Percentiles rank a stretch among this genome's conserved stretches.
phyloP scores from a whole-genome alignment of 768 basidiomycete genomes.

The Daedaleopsis nitida region DNA sequence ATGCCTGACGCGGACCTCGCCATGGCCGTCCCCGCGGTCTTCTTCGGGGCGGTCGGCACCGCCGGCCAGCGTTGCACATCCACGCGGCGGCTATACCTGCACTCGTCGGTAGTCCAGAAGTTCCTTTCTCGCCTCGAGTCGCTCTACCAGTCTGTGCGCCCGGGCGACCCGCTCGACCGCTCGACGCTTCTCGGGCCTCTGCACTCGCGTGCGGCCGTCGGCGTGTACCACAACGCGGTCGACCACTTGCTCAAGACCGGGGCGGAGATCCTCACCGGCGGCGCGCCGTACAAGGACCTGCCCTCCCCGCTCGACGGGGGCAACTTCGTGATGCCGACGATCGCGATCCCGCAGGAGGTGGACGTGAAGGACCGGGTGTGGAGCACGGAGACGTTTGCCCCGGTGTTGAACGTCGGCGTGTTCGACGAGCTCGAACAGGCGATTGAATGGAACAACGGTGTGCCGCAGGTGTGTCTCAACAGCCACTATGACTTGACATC shows the following conservation, averaged over 20 bases:
- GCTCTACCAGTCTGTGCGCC: conserved; percentile 69
- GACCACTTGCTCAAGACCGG: conserved; percentile 60
- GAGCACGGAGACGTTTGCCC: conserved; percentile 84
- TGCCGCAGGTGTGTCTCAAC: conserved; percentile 59
- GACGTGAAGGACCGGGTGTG: conserved; percentile 62
- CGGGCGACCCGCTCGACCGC: conserved; percentile 83
- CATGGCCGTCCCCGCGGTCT: conserved; percentile 87
- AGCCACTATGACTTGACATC: neutral
- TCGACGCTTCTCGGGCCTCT: conserved; percentile 84
- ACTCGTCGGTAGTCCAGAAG: conserved; percentile 71
- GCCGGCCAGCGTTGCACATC: conserved; percentile 83
- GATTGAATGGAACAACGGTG: conserved; percentile 88
- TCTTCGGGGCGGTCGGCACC: conserved; percentile 92
- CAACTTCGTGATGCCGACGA: conserved; percentile 89
- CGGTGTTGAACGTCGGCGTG: conserved; percentile 82
- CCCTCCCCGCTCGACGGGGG: conserved; percentile 56
- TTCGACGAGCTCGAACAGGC: conserved; percentile 89
- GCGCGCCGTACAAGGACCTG: conserved; percentile 49
- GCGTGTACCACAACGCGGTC: conserved; percentile 63
- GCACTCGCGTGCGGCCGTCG: conserved; percentile 71
- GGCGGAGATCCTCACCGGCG: conserved; percentile 80
- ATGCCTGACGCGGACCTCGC: conserved; percentile 92
- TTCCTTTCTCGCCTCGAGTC: conserved; percentile 77
- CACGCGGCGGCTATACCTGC: conserved; percentile 88
- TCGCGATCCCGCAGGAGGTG: conserved; percentile 65